Evolutionary conservation across 345 rosid genomes (phyloP).

Genomic region (Camelina sativa): DNA sequence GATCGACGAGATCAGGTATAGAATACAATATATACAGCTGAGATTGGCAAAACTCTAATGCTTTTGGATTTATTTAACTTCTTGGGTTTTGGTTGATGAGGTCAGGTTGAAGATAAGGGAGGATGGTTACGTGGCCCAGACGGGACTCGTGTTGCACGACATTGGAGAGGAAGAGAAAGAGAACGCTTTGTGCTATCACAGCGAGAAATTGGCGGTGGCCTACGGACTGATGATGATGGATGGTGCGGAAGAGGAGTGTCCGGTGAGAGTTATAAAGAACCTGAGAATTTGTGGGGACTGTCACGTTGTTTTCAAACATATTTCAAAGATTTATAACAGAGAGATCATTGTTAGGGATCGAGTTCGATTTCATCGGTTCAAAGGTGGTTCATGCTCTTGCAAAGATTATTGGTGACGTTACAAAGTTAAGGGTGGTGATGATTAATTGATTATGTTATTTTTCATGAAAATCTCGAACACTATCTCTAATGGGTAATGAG

Average conservation of each 20-base stretch:
- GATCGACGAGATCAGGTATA: constrained; percentile 65
- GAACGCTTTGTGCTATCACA: constrained; percentile 73
- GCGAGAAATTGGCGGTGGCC: constrained; percentile 90
- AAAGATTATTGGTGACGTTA: constrained; percentile 74
- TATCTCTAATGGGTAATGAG: too few relatives aligned
- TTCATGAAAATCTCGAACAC: too few relatives aligned
- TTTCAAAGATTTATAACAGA: constrained; percentile 65
- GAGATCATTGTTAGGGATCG: constrained; percentile 88
- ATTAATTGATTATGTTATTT: too few relatives aligned
- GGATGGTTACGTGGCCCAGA: constrained; percentile 72
- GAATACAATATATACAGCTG: not conserved
- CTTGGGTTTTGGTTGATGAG: constrained; percentile 50
- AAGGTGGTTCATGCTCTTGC: constrained; percentile 78
- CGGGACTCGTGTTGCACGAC: constrained; percentile 80
- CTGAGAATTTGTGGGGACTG: constrained; percentile 89
- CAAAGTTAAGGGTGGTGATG: not conserved
- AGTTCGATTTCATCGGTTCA: constrained; percentile 77
- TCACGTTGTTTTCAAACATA: constrained; percentile 71
- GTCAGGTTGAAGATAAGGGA: constrained; percentile 69
- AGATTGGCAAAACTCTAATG: not conserved
- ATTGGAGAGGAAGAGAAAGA: constrained; percentile 92
- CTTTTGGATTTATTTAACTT: constrained; percentile 2
- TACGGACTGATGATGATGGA: constrained; percentile 64
- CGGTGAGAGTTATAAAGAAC: constrained; percentile 84
- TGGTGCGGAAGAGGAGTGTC: constrained; percentile 44